phyloP scores from a whole-genome alignment of 2,329 filamentous ascomycete genomes.

The Nothophaeocryptopus gaeumannii region DNA sequence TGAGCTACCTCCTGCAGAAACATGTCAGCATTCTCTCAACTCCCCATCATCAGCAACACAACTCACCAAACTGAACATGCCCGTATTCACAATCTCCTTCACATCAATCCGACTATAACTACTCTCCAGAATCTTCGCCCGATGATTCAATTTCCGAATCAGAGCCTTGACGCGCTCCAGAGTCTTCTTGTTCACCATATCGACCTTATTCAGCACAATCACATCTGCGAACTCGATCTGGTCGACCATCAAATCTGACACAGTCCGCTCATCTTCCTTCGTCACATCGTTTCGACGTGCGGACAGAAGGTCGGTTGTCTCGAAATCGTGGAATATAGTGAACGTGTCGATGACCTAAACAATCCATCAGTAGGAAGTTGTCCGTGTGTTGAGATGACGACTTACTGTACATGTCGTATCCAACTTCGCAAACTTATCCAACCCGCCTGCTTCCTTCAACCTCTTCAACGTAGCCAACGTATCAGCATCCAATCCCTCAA shows the following conservation, averaged over 20 bases:
- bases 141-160: slow-evolving; percentile 60
- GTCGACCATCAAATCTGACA: slow-evolving; percentile 73
- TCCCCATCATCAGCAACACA: background rate
- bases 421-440: slow-evolving; percentile 63
- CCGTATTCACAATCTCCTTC: slow-evolving; percentile 62
- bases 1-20: slow-evolving; percentile 65
- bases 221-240: slow-evolving; percentile 77
- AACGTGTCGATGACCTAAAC: slow-evolving; percentile 64
- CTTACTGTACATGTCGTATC: slow-evolving; percentile 64
- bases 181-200: slow-evolving; percentile 54
- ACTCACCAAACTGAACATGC: slow-evolving; percentile 32
- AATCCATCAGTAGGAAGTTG: background rate
- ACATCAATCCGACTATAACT: slow-evolving; percentile 61
- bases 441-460: slow-evolving; percentile 54
- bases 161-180: slow-evolving; percentile 22
- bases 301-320: slow-evolving; percentile 66
- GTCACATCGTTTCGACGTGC: slow-evolving; percentile 59
- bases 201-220: slow-evolving; percentile 67
- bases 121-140: slow-evolving; percentile 62
- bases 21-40: background rate
- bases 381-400: background rate
- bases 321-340: slow-evolving; percentile 69
- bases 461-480: slow-evolving; percentile 28
- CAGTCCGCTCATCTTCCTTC: slow-evolving; percentile 68
- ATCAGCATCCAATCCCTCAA: slow-evolving; percentile 18